Evolutionary conservation across 192 early-diverging fungal species (phyloP).

Genomic region (Chytriomyces sp.): DNA sequence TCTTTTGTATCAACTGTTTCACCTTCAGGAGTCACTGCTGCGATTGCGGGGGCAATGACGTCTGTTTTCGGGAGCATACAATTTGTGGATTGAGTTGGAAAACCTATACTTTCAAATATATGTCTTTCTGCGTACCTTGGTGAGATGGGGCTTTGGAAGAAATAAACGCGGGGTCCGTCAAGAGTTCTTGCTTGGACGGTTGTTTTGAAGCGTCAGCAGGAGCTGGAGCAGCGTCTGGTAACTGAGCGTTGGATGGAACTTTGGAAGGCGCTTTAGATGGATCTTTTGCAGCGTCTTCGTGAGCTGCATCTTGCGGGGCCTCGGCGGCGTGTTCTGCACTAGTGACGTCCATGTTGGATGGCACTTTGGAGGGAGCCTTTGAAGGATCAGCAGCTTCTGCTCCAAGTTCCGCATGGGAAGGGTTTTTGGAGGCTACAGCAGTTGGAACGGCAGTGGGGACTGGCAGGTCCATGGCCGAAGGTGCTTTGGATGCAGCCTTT

Average conservation of each 20-base stretch:
- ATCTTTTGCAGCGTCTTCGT: not conserved
- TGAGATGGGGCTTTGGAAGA: too few species aligned
- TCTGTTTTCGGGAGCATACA: too few species aligned
- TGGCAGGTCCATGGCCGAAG: not conserved
- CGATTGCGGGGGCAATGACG: slow-evolving; percentile 12
- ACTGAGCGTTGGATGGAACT: not conserved
- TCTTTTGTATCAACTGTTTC: slow-evolving; percentile 16
- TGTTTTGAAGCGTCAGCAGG: not conserved
- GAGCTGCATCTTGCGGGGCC: not conserved
- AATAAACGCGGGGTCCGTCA: too few species aligned
- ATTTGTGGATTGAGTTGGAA: too few species aligned
- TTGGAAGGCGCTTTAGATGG: not conserved
- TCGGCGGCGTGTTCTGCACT: not conserved
- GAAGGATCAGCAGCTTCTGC: not conserved
- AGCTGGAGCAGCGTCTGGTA: not conserved
- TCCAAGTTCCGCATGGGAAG: not conserved
- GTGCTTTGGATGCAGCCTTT: not conserved
- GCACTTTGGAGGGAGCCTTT: not conserved
- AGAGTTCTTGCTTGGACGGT: not conserved
- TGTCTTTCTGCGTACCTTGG: too few species aligned
- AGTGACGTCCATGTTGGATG: not conserved
- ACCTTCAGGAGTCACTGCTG: slow-evolving; percentile 27
- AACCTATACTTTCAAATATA: too few species aligned
- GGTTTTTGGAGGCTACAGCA: not conserved
- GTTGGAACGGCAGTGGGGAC: not conserved